Base-by-base conservation (phyloP, 176 grass and related monocot genomes). In the Coix lacrymajobi region DNA sequence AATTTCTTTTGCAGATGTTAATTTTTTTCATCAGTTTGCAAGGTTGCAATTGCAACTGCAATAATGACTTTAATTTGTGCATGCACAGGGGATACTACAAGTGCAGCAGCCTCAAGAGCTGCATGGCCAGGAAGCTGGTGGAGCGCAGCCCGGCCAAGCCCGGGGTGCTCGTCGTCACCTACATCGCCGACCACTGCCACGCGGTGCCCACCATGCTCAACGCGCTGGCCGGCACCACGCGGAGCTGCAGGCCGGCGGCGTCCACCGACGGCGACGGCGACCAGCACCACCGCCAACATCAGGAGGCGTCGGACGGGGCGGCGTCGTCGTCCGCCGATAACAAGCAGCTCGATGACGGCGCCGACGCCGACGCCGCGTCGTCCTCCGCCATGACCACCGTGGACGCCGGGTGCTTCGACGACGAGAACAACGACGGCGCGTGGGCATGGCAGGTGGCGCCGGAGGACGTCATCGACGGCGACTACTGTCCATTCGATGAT, bases 141-240 rank as follows among this genome's bases (percentile, higher is more conserved):
- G 95, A 98, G 87, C 86, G 90, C 0, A 92, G 89, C 88, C 86
- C 70, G 19, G 80, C 71, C 10, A 94, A 95, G 14, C 92, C 95
- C n/a, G 85, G 75, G 11, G 64, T 98, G 86, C 87, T 95, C 34
- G 3, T 95, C 77, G 39, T 98, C 75, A 98, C 95, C 31, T 98
- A 95, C 88, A 95, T 92, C 48, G 92, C 84, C 32, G 95, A 98
- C 39, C 95, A 98, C 79, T 93, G 91, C 90, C 95, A 98, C 81
- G 84, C 92, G 0, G 88, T 93, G 20, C 95, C 95, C 0, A 90
- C 88, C 11, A 74, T 85, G 72, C 75, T 92, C 40, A 93, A 88
- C 79, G 69, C 90, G 11, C 82, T 92, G 40, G 88, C 90, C 1
- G 92, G 95, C 24, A 91, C 89, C 24, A 84, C 88, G n/a, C 88